phyloP scores from a whole-genome alignment of 768 basidiomycete genomes.

The Rhizopogon roseolus region DNA sequence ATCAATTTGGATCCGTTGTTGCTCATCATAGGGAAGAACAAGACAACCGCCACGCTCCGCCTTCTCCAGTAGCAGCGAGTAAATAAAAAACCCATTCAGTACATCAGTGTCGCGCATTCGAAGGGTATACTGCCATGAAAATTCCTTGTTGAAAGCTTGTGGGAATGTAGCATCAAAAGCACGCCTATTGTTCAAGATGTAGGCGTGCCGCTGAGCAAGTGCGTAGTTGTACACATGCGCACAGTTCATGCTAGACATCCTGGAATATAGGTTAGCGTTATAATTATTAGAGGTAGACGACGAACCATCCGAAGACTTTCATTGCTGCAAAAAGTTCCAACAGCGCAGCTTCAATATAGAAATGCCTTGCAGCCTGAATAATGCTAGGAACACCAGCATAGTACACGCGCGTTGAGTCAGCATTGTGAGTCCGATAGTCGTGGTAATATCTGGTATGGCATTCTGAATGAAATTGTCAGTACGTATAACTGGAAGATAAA shows the following conservation, averaged over 20 bases:
- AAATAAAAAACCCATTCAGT: slow-evolving; percentile 19
- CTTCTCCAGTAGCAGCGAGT: slow-evolving; percentile 14
- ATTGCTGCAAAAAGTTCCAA: slow-evolving; percentile 9
- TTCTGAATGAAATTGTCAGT: slow-evolving; percentile 12
- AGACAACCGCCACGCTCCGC: slow-evolving; percentile 10
- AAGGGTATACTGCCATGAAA: background rate
- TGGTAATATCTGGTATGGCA: slow-evolving; percentile 17
- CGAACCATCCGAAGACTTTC: slow-evolving; percentile 7
- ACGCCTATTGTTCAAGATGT: slow-evolving; percentile 1
- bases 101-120: slow-evolving; percentile 11
- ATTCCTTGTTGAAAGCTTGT: background rate
- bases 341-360: slow-evolving; percentile 10
- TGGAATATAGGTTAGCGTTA: background rate
- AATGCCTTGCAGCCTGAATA: slow-evolving; percentile 9
- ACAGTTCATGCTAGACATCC: slow-evolving; percentile 9
- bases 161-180: background rate
- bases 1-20: background rate
- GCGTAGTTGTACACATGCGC: slow-evolving; percentile 1
- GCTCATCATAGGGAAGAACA: slow-evolving; percentile 2
- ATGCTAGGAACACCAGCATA: slow-evolving; percentile 11
- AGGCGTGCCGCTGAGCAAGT: background rate
- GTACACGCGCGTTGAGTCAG: slow-evolving; percentile 3
- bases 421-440: slow-evolving; percentile 1
- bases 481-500: slow-evolving; percentile 7
- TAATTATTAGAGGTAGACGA: background rate